These are phyloP conservation scores for Eimeria acervulina DNA, from an alignment of 169 alveolate species.

Conservation along the genomic window DNA sequence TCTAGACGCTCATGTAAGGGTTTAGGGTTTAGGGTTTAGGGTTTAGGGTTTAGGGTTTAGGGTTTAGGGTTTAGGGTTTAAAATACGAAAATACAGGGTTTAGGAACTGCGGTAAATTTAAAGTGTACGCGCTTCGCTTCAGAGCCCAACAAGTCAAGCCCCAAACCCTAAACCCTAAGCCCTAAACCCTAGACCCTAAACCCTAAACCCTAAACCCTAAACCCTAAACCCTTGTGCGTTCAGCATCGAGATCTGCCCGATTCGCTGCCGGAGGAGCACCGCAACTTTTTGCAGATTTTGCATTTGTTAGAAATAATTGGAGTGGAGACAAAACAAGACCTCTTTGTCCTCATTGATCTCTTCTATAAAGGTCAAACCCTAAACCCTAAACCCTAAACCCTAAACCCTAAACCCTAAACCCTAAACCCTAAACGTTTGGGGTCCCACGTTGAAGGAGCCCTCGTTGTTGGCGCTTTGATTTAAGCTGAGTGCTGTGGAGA, in stretches of 20 bases:
- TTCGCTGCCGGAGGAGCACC: constrained; percentile 27
- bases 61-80: constrained; percentile 46
- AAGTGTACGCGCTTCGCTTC: neutral
- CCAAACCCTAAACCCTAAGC: neutral
- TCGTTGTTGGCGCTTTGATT: too few species aligned
- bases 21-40: constrained; percentile 38
- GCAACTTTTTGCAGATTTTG: constrained; percentile 44
- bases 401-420: constrained; percentile 31
- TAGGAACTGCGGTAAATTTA: neutral
- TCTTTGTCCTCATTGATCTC: constrained; percentile 58
- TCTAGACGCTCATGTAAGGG: constrained; percentile 2
- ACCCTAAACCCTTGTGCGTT: neutral
- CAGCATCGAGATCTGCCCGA: constrained; percentile 47
- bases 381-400: constrained; percentile 50
- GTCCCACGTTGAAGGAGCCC: too few species aligned
- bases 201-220: constrained; percentile 8
- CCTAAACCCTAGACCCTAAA: constrained; percentile 4
- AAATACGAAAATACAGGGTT: neutral
- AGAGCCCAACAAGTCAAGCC: neutral
- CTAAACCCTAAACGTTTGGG: neutral
- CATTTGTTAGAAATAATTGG: constrained; percentile 63
- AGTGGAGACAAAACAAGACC: constrained; percentile 70
- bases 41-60: constrained; percentile 35
- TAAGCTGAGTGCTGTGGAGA: too few species aligned
- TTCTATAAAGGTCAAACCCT: constrained; percentile 69